Evolutionary conservation across 495 filamentous ascomycete species (phyloP).

Genomic region (Podospora tetraspora): DNA sequence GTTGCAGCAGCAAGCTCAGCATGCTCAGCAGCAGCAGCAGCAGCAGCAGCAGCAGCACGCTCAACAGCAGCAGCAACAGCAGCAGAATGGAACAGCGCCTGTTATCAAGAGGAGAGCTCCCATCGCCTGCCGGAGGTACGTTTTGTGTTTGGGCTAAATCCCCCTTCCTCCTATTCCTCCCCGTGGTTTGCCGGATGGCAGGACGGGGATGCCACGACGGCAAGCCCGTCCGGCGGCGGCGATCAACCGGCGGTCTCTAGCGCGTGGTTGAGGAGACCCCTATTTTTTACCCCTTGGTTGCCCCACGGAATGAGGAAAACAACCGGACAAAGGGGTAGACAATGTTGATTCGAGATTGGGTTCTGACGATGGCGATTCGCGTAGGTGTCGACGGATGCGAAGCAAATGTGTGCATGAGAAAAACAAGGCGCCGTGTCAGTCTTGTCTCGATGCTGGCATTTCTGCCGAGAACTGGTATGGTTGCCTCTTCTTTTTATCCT

Average conservation of each 20-base stretch:
- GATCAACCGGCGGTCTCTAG: background rate
- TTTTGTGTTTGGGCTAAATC: background rate
- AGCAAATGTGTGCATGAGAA: constrained; percentile 47
- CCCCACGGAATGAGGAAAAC: background rate
- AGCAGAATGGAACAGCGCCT: background rate
- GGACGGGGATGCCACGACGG: background rate
- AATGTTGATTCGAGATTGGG: background rate
- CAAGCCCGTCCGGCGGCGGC: background rate
- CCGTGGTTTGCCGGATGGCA: constrained; percentile 12
- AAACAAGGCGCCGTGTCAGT: constrained; percentile 37
- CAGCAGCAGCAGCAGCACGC: background rate
- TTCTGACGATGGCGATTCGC: constrained; percentile 7
- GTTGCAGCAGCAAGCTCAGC: constrained; percentile 10
- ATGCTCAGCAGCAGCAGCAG: constrained; percentile 1
- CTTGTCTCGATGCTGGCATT: constrained; percentile 40
- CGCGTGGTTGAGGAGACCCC: background rate
- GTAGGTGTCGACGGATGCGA: constrained; percentile 46
- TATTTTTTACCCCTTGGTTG: background rate
- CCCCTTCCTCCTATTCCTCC: background rate
- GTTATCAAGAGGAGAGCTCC: constrained; percentile 41
- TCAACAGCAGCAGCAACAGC: constrained; percentile 5
- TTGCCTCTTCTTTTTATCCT: background rate
- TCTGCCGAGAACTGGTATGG: constrained; percentile 40
- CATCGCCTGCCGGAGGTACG: constrained; percentile 47
- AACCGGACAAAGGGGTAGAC: background rate